These are phyloP conservation scores for Exsudoporus frostii DNA, from an alignment of 768 basidiomycete genomes.

Conservation along the genomic window DNA sequence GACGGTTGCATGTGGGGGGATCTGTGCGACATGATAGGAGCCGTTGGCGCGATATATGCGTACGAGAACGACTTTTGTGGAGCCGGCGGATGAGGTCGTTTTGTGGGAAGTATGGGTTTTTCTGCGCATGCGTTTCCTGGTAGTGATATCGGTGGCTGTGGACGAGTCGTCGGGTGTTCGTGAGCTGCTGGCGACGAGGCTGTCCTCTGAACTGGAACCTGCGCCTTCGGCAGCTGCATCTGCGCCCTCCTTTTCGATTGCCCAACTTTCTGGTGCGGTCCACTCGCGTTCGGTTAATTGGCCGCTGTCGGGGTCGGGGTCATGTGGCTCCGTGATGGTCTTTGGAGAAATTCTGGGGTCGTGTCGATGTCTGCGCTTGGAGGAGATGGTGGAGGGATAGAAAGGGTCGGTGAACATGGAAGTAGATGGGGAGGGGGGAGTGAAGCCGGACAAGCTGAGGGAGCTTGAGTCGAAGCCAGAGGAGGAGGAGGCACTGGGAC, in stretches of 20 bases:
- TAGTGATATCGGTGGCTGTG: conserved; percentile 5
- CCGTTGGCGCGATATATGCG: conserved; percentile 76
- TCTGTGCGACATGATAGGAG: conserved; percentile 66
- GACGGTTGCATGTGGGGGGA: conserved; percentile 64
- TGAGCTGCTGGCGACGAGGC: conserved; percentile 16
- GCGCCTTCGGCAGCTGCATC: conserved; percentile 35
- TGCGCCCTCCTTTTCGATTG: conserved; percentile 50
- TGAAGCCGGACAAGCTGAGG: conserved; percentile 38
- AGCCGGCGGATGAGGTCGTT: conserved; percentile 9
- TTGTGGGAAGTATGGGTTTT: conserved; percentile 23
- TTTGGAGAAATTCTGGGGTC: conserved; percentile 54
- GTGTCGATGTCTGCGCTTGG: conserved; percentile 25
- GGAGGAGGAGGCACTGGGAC: conserved; percentile 20
- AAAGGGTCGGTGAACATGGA: conserved; percentile 39
- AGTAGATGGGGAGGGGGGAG: conserved; percentile 36
- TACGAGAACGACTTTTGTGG: conserved; percentile 46
- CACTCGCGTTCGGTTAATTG: conserved; percentile 40
- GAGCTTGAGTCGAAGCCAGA: conserved; percentile 27
- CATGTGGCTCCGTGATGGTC: conserved; percentile 23
- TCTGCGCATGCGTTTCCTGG: conserved; percentile 24
- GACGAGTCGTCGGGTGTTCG: conserved; percentile 15
- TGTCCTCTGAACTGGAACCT: conserved; percentile 41
- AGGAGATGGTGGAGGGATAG: conserved; percentile 14
- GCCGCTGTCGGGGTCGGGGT: conserved; percentile 8
- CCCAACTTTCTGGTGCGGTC: conserved; percentile 79